Base-by-base conservation (phyloP, 2,329 filamentous ascomycete species). In the Paecilomyces sp. region DNA sequence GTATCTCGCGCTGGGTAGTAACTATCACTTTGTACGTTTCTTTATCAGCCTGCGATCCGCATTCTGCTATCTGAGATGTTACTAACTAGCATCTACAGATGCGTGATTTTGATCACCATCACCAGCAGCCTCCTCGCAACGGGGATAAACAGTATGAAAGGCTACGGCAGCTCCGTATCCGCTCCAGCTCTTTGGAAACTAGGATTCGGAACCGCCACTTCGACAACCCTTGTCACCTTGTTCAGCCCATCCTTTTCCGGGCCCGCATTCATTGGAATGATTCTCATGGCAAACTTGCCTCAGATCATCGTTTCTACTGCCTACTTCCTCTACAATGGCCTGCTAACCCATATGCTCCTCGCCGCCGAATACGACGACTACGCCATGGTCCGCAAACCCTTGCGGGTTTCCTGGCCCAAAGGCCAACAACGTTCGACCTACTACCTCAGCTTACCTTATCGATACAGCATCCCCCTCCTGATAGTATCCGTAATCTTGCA, bases 281-380 rank as follows among this genome's bases (percentile, higher is more conserved):
- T 67, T 2, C 54, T 73, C 1, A 52, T 74, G 3, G 67, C 70
- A 33, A 77, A 77, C 56, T 61, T 60, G 0, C 70, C 70, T 0
- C 74, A 77, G 57, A 47, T 74, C 2, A n/a, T 71, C 0, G 56
- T 74, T 0, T 75, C 72, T 0, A 50, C 67, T 3, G 54, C 70
- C 3, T 75, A 74, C 54, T 67, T 75, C 25, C 56, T 69, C 8
- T 69, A 68, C 62, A 76, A 77, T 56, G 58, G 63, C 12, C 58
- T 73, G 0, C 66, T 72, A 24, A 85, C 79, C 0, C 71, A 67
- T 1, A 81, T 83, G 68, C 70, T 80, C 0, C 64, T 78, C 0
- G 77, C 75, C 0, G 65, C 70, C 8, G 83, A 85, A 66, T 85
- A 77, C 68, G 75, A 71, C 52, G 63, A 65, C 0, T 79, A 77